These are phyloP conservation scores for Trametes punicea DNA, from an alignment of 768 basidiomycete genomes.

Conservation along the genomic window DNA sequence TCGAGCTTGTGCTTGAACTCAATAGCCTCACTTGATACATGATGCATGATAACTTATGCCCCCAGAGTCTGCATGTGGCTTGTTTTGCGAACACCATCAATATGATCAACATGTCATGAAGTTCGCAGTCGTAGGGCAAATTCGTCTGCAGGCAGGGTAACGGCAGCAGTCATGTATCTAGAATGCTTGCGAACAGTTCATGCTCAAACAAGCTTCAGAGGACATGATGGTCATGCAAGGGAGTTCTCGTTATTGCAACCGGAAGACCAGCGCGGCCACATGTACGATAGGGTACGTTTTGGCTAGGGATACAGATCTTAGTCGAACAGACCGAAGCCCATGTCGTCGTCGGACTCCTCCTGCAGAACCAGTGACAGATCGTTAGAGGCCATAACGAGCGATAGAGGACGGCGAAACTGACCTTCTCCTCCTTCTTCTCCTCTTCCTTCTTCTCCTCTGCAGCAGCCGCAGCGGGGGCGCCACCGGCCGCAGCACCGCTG, in stretches of 20 bases:
- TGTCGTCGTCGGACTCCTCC: slow-evolving; percentile 97
- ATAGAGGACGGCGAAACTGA: slow-evolving; percentile 30
- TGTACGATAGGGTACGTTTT: slow-evolving; percentile 14
- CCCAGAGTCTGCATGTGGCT: no score
- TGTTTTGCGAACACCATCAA: no score
- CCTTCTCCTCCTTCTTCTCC: slow-evolving; percentile 89
- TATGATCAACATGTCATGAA: no score
- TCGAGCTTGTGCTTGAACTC: no score
- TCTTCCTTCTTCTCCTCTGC: slow-evolving; percentile 78
- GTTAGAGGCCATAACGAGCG: background rate
- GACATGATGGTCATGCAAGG: slow-evolving; percentile 10
- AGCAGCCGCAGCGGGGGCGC: slow-evolving; percentile 57
- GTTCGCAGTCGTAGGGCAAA: no score
- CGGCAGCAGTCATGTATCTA: no score
- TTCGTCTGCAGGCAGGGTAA: no score
- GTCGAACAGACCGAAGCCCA: slow-evolving; percentile 99
- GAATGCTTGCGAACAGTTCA: no score
- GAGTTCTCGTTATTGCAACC: slow-evolving; percentile 17
- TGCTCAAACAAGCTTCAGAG: no score
- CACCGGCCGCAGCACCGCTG: slow-evolving; percentile 50
- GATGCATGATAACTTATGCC: no score
- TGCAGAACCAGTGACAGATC: slow-evolving; percentile 29
- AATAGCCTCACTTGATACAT: no score
- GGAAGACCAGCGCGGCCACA: slow-evolving; percentile 2
- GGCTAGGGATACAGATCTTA: slow-evolving; percentile 39